These are phyloP conservation scores for Cymbomonas tetramitiformis DNA, from an alignment of 139 green algal species.

Conservation along the genomic window DNA sequence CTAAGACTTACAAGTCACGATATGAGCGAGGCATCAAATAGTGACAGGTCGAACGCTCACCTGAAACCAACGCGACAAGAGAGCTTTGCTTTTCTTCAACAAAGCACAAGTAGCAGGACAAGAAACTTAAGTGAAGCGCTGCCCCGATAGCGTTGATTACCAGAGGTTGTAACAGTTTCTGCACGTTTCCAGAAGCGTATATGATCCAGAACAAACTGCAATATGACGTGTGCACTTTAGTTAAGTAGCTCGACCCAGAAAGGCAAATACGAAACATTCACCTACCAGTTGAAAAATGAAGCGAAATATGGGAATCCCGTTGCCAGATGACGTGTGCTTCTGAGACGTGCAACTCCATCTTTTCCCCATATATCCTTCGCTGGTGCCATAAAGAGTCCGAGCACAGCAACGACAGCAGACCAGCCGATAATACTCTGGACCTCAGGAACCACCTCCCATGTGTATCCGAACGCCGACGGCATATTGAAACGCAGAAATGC, in stretches of 20 bases:
- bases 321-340: background rate
- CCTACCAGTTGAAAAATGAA: background rate
- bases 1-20: no score
- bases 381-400: background rate
- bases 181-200: background rate
- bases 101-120: background rate
- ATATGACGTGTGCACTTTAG: no score
- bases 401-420: background rate
- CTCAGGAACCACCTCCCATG: background rate
- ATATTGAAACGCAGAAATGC: no score
- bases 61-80: no score
- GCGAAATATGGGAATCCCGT: background rate
- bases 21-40: no score
- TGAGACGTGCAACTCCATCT: background rate
- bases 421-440: background rate
- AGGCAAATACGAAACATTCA: no score
- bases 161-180: background rate
- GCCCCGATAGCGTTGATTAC: background rate
- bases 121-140: background rate
- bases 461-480: background rate
- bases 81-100: no score
- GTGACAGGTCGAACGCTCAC: no score
- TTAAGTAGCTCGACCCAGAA: no score
- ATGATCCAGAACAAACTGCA: background rate
- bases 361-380: background rate